Percentiles rank a stretch among this genome's conserved stretches.
phyloP scores from a whole-genome alignment of 2,329 filamentous ascomycete genomes.

The Magnaporthiopsis incrustans region DNA sequence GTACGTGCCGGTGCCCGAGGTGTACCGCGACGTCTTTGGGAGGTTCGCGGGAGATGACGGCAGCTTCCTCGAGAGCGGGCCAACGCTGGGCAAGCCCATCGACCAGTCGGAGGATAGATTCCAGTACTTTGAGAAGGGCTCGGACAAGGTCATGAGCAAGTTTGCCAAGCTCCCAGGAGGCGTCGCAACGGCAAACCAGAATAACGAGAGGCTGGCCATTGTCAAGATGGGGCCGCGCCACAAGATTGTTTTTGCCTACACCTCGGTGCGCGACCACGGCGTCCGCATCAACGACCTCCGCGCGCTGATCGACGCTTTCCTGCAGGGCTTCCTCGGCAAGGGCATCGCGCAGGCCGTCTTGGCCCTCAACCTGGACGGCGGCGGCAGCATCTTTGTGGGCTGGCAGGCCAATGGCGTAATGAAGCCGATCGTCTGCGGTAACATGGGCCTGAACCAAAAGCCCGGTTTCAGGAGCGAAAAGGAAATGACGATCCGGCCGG shows the following conservation, averaged over 20 bases:
- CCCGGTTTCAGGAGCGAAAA: too few relatives aligned
- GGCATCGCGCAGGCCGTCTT: background rate
- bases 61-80: too few relatives aligned
- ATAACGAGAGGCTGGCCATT: background rate
- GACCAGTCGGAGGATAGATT: too few relatives aligned
- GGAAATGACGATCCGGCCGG: too few relatives aligned
- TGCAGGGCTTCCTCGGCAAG: background rate
- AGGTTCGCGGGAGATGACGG: too few relatives aligned
- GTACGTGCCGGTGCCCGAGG: too few relatives aligned
- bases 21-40: too few relatives aligned
- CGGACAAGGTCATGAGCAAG: too few relatives aligned
- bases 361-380: constrained; percentile 4
- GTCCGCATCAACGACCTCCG: background rate
- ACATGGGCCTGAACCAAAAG: too few relatives aligned
- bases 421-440: background rate
- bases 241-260: background rate
- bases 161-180: background rate
- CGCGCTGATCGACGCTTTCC: background rate
- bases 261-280: background rate
- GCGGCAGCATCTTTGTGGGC: constrained; percentile 1
- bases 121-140: too few relatives aligned
- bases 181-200: background rate
- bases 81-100: too few relatives aligned
- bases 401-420: background rate
- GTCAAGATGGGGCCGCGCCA: background rate